Percentiles rank a stretch among this genome's conserved stretches.
phyloP scores from a whole-genome alignment of 257 asterid genomes.

The Fraxinus quadrangulata region DNA sequence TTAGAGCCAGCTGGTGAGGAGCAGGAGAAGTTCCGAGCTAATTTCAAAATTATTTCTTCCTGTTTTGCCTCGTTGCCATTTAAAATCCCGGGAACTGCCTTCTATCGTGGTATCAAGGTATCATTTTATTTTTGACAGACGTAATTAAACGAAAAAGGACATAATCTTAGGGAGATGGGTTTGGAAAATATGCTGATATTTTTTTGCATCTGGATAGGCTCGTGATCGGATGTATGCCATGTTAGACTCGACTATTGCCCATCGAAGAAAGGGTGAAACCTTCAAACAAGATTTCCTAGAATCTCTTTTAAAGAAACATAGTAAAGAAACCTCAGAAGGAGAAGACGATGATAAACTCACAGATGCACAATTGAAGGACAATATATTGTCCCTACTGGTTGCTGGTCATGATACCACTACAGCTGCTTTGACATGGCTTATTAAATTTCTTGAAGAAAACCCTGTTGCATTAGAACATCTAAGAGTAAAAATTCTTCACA shows the following conservation, averaged over 20 bases:
- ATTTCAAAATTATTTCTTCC: slow-evolving; percentile 75
- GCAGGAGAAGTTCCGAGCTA: slow-evolving; percentile 71
- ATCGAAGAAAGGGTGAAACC: slow-evolving; percentile 56
- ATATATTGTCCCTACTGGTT: slow-evolving; percentile 69
- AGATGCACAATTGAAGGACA: slow-evolving; percentile 78
- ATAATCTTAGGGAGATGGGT: background rate
- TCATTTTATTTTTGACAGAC: background rate
- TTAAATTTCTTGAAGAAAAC: slow-evolving; percentile 74
- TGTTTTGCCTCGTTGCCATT: slow-evolving; percentile 78
- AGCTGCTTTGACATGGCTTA: slow-evolving; percentile 80
- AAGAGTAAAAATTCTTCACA: slow-evolving; percentile 46
- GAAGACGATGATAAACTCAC: slow-evolving; percentile 75
- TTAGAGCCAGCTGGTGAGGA: slow-evolving; percentile 81
- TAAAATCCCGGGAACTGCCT: slow-evolving; percentile 80
- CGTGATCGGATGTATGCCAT: slow-evolving; percentile 77
- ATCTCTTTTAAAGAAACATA: slow-evolving; percentile 62
- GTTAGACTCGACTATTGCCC: slow-evolving; percentile 66
- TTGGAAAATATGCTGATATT: slow-evolving; percentile 14
- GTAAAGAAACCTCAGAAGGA: slow-evolving; percentile 48
- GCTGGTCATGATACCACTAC: slow-evolving; percentile 95
- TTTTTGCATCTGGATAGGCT: slow-evolving; percentile 47
- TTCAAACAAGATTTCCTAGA: slow-evolving; percentile 68
- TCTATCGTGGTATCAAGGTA: slow-evolving; percentile 81
- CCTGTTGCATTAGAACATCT: slow-evolving; percentile 63
- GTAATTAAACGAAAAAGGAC: slow-evolving; percentile 1